These are phyloP conservation scores for Petunia hybrid DNA, from an alignment of 305 asterid genomes.

Conservation along the genomic window DNA sequence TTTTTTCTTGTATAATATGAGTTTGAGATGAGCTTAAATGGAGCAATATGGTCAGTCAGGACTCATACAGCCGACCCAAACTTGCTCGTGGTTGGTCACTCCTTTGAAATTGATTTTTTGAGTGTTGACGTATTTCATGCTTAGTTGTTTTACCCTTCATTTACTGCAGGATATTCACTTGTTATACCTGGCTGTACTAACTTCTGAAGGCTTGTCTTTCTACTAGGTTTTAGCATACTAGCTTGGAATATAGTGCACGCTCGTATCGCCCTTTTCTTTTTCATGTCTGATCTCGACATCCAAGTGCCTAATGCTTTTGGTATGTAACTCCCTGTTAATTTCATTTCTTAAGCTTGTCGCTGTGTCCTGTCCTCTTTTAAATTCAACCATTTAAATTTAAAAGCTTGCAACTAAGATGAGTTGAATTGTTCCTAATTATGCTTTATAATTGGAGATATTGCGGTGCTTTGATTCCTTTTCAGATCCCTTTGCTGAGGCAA, in stretches of 20 bases:
- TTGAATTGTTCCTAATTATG: background rate
- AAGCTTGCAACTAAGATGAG: background rate
- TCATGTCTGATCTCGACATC: constrained; percentile 40
- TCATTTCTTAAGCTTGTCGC: background rate
- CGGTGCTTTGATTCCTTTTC: background rate
- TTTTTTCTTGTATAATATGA: no score
- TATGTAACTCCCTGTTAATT: constrained; percentile 4
- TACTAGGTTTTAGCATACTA: constrained; percentile 28
- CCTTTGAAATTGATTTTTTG: no score
- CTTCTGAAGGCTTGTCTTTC: constrained; percentile 9
- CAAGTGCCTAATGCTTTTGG: constrained; percentile 37
- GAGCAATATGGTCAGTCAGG: no score
- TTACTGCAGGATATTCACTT: background rate
- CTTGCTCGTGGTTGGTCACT: no score
- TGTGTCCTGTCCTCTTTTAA: background rate
- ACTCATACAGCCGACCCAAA: no score
- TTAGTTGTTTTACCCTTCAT: background rate
- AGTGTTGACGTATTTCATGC: background rate
- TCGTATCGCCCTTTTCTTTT: background rate
- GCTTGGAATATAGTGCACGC: background rate
- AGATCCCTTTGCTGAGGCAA: constrained; percentile 45
- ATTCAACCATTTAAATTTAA: background rate
- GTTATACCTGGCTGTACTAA: background rate
- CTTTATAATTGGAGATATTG: background rate
- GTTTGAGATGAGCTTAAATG: no score